A percentile compares a stretch with the other conserved stretches of the same genome.
Evolutionary conservation across 495 filamentous ascomycete species (phyloP).

Genomic region (Echria macrotheca): DNA sequence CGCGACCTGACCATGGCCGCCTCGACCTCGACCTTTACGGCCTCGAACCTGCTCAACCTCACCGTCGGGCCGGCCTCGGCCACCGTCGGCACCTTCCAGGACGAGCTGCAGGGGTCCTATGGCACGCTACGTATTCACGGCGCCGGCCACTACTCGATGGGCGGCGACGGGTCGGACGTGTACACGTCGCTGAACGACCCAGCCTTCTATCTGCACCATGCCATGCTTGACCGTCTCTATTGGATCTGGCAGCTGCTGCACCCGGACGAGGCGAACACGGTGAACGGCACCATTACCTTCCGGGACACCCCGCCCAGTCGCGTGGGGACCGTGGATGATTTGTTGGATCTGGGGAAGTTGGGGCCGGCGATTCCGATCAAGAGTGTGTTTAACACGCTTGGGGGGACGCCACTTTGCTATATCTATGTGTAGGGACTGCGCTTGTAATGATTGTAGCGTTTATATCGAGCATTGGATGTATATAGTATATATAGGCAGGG

Average conservation of each 20-base stretch:
- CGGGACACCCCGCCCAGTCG: slow-evolving; percentile 6
- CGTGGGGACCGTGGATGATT: slow-evolving; percentile 3
- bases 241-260: slow-evolving; percentile 58
- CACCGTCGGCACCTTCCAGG: slow-evolving; percentile 3
- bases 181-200: slow-evolving; percentile 57
- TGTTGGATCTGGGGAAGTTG: not conserved
- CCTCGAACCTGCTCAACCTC: slow-evolving; percentile 6
- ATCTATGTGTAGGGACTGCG: slow-evolving; percentile 7
- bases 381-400: slow-evolving; percentile 3
- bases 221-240: slow-evolving; percentile 57
- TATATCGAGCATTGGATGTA: too few relatives aligned
- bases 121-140: slow-evolving; percentile 39
- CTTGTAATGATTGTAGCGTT: too few relatives aligned
- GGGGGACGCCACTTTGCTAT: slow-evolving; percentile 8
- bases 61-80: slow-evolving; percentile 1
- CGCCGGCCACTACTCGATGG: slow-evolving; percentile 50
- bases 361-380: slow-evolving; percentile 1
- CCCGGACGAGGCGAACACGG: slow-evolving; percentile 37
- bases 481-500: too few relatives aligned
- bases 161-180: slow-evolving; percentile 41
- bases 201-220: slow-evolving; percentile 63
- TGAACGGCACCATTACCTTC: slow-evolving; percentile 9
- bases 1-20: slow-evolving; percentile 5
- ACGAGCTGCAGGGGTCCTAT: slow-evolving; percentile 3
- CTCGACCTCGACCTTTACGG: not conserved